phyloP scores from a whole-genome alignment of 176 grass and related monocot species.

The Coix lacrymajobi region DNA sequence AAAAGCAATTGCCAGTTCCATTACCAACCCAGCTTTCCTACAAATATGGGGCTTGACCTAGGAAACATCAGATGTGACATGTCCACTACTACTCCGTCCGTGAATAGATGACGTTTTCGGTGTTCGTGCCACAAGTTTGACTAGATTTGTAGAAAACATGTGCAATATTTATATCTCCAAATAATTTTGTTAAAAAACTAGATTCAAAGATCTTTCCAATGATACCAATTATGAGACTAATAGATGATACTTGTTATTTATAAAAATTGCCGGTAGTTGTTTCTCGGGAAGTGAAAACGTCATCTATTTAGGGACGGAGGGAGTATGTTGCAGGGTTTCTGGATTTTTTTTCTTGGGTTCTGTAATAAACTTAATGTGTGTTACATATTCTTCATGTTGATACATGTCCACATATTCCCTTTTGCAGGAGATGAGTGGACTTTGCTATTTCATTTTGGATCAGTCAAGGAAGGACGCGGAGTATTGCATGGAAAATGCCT shows the following conservation, averaged over 20 bases:
- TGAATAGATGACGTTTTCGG: no score
- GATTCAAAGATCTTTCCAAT: no score
- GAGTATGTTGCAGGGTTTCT: neutral
- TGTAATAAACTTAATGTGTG: neutral
- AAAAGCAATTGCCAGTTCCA: neutral
- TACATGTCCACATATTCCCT: conserved; percentile 6
- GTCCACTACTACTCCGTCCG: no score
- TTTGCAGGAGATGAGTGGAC: conserved; percentile 92
- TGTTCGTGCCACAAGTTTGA: no score
- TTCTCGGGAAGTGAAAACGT: no score
- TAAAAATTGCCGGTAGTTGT: no score
- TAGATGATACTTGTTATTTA: no score
- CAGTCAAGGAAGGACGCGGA: conserved; percentile 96
- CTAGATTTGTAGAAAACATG: no score
- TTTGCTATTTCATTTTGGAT: conserved; percentile 97
- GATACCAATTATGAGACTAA: no score
- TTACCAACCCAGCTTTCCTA: neutral
- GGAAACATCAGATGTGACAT: neutral
- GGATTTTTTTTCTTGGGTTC: neutral
- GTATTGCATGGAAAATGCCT: conserved; percentile 96
- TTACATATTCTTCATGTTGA: conserved; percentile 25
- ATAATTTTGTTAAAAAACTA: no score
- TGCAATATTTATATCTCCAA: no score
- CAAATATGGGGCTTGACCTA: conserved; percentile 12
- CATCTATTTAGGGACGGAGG: no score